phyloP scores from a whole-genome alignment of 345 rosid genomes.

The Toxicodendron radicans region DNA sequence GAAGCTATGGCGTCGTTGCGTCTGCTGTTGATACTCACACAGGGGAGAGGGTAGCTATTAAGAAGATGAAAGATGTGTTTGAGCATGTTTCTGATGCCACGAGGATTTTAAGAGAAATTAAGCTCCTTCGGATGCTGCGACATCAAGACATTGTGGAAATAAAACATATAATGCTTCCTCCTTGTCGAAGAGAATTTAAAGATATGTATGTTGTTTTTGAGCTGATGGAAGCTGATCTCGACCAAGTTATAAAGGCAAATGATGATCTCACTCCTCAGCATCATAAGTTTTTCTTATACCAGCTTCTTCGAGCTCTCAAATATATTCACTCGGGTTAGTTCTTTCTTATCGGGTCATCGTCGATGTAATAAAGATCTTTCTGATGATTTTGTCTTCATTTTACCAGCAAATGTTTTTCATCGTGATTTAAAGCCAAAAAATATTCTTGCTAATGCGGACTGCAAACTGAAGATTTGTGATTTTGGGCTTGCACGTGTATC shows the following conservation, averaged over 20 bases:
- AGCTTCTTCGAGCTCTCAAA: conserved; percentile 94
- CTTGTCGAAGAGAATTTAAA: conserved; percentile 88
- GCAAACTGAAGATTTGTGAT: conserved; percentile 96
- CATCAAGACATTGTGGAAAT: conserved; percentile 92
- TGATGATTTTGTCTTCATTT: conserved; percentile 16
- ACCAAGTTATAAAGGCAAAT: conserved; percentile 84
- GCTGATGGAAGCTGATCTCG: conserved; percentile 98
- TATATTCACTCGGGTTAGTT: conserved; percentile 85
- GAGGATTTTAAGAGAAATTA: conserved; percentile 89
- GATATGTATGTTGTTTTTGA: conserved; percentile 94
- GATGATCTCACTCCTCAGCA: conserved; percentile 89
- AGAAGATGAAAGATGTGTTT: conserved; percentile 88
- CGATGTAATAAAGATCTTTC: not conserved
- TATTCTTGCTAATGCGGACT: conserved; percentile 95
- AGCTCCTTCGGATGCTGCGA: conserved; percentile 80
- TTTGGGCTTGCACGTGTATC: conserved; percentile 98
- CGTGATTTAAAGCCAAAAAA: conserved; percentile 95
- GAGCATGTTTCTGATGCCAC: conserved; percentile 96
- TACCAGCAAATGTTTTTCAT: conserved; percentile 90
- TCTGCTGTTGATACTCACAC: conserved; percentile 91
- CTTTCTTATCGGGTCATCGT: conserved; percentile 19
- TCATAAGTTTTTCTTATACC: conserved; percentile 96
- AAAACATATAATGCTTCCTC: conserved; percentile 96
- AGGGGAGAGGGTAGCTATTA: conserved; percentile 92
- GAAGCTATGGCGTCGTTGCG: conserved; percentile 97